Percentiles rank a stretch among this genome's conserved stretches.
Conservation (phyloP, 495 filamentous ascomycete species). For the Achaetomiella virescens region DNA sequence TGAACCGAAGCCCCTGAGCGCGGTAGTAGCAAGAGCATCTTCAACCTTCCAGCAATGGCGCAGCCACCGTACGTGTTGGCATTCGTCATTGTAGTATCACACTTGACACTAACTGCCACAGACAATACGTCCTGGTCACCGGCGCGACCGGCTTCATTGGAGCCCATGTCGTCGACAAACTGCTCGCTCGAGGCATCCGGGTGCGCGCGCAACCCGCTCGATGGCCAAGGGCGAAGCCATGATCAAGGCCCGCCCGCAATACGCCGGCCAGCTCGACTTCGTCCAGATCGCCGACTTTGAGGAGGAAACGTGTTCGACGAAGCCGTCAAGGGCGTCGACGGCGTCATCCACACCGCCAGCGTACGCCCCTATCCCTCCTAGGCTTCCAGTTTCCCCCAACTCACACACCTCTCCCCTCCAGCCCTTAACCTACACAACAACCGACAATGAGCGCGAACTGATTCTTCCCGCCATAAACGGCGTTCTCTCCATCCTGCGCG, state of each 20-base stretch:
- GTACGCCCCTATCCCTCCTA: constrained; percentile 12
- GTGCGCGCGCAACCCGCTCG: constrained; percentile 44
- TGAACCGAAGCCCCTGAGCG: no score
- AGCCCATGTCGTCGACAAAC: constrained; percentile 43
- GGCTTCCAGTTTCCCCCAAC: constrained; percentile 26
- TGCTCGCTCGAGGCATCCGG: constrained; percentile 41
- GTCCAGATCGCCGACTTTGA: constrained; percentile 36
- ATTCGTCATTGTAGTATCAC: no score
- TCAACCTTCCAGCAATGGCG: not conserved
- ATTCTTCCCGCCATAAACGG: constrained; percentile 62
- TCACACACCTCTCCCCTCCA: constrained; percentile 21
- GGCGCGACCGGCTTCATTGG: constrained; percentile 50
- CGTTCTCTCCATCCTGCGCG: constrained; percentile 60
- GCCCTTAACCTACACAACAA: constrained; percentile 31
- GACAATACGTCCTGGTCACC: constrained; percentile 40
- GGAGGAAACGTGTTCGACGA: constrained; percentile 24
- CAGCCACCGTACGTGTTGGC: not conserved
- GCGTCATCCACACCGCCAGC: constrained; percentile 40
- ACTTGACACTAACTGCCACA: not conserved
- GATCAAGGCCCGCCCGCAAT: constrained; percentile 22
- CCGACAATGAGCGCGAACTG: constrained; percentile 42
- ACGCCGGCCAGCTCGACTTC: constrained; percentile 31
- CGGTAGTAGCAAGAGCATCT: no score
- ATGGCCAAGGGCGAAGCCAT: constrained; percentile 32
- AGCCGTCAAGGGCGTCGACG: constrained; percentile 32